Conservation (phyloP, 2,329 filamentous ascomycete species). For the Spiromastix sp. region DNA sequence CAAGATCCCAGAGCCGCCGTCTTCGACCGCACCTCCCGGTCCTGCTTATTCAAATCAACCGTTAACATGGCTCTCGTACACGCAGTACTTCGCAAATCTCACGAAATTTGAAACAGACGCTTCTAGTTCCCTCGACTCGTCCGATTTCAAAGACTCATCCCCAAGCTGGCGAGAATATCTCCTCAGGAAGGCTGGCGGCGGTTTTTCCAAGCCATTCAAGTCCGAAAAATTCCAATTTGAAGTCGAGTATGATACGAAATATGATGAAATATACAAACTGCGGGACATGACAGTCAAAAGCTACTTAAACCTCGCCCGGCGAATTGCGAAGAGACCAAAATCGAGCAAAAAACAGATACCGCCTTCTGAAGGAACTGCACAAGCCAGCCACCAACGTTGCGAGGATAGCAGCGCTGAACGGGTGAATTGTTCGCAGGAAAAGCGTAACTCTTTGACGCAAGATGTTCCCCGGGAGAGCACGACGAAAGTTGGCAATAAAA, state of each 20-base stretch:
- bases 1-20: constrained; percentile 59
- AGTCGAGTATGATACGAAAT: constrained; percentile 76
- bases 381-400: too few species aligned
- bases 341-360: too few species aligned
- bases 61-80: constrained; percentile 68
- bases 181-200: constrained; percentile 40
- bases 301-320: constrained; percentile 66
- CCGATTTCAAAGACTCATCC: constrained; percentile 10
- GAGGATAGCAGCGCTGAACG: too few species aligned
- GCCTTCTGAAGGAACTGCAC: too few species aligned
- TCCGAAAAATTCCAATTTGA: constrained; percentile 51
- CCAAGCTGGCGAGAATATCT: constrained; percentile 36
- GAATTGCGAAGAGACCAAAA: constrained; percentile 51
- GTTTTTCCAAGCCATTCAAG: constrained; percentile 17
- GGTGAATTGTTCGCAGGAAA: too few species aligned
- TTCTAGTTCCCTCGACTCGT: too few species aligned
- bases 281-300: constrained; percentile 76
- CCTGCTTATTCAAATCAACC: constrained; percentile 84
- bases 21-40: constrained; percentile 63
- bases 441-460: too few species aligned
- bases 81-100: constrained; percentile 91
- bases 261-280: constrained; percentile 64
- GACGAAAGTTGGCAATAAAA: constrained; percentile 4
- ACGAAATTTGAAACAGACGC: constrained; percentile 75
- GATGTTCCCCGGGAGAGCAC: too few species aligned